Base-by-base conservation (phyloP, 371 early-diverging fungal species). In the Zancudomyces culisetae region DNA sequence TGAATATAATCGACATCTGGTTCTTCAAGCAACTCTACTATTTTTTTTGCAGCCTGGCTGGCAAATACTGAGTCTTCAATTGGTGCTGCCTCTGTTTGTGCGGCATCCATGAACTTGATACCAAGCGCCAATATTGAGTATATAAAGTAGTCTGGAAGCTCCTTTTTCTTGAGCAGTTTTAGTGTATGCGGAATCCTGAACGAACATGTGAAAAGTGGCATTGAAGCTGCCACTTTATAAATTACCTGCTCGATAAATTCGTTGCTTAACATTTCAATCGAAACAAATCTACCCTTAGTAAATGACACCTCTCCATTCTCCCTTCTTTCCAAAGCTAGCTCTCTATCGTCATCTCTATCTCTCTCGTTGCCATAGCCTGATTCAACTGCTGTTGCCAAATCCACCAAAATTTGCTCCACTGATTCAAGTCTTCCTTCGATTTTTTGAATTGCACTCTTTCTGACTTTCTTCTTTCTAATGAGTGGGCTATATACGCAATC, bases 381-480 rank as follows among this genome's bases (percentile, higher is more conserved):
- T 60, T 68, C 53, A 58, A 60, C 22, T 62, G 67, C 60, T 60
- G 66, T 24, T 60, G 56, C 66, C 8, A 48, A 27, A 48, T 48
- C 26, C n/a, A 48, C 48, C 22, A 48, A 26, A 13, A 66, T 57
- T 64, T 66, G 67, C 59, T 66, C 67, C 60, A 66, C 68, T 45
- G 66, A 66, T 46, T 56, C 63, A 0, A 66, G 57, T 3, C 67
- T 57, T 49, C 68, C 67, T 47, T 66, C 68, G 4, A 66, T 60
- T 58, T 66, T 66, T 49, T 66, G 67, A 41, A 66, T 66, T 29
- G 67, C 55, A 41, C 59, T 66, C 43, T 63, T 66, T 23, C 67
- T 66, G 10, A 64, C 60, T 15, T 68, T 66, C 55, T 66, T 66
- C 55, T 68, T 67, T 52, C 67, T 61, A 27, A 68, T 63, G 15